Conservation (phyloP, 805 yeast species). For the Yamadazyma akitaensis region DNA sequence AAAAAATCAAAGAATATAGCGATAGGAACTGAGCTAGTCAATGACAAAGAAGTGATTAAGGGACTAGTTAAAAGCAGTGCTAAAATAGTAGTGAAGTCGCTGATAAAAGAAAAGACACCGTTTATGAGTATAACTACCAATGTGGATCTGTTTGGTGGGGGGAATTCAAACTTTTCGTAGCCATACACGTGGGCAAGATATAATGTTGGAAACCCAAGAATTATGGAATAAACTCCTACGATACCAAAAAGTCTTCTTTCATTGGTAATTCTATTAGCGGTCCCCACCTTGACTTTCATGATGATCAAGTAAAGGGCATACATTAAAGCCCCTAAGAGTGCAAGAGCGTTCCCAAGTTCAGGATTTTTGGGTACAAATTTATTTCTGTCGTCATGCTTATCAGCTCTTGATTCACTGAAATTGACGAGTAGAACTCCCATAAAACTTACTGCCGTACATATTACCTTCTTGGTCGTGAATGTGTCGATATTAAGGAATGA, state of each 20-base stretch:
- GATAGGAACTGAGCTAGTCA: constrained; percentile 52
- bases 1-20: constrained; percentile 49
- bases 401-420: constrained; percentile 25
- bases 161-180: constrained; percentile 41
- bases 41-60: constrained; percentile 47
- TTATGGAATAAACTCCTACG: constrained; percentile 43
- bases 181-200: constrained; percentile 32
- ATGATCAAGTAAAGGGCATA: constrained; percentile 45
- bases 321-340: constrained; percentile 44
- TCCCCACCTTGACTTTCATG: constrained; percentile 44
- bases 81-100: constrained; percentile 49
- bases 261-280: constrained; percentile 40
- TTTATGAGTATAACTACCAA: constrained; percentile 34
- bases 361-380: constrained; percentile 36
- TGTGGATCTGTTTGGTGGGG: constrained; percentile 35
- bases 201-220: constrained; percentile 39
- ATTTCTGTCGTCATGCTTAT: constrained; percentile 18
- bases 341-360: constrained; percentile 43
- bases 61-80: constrained; percentile 56
- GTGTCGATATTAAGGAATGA: constrained; percentile 37
- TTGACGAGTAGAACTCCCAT: constrained; percentile 47
- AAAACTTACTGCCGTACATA: constrained; percentile 44
- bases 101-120: constrained; percentile 44
- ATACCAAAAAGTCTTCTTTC: constrained; percentile 47
- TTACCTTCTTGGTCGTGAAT: constrained; percentile 38